These are phyloP conservation scores for Mucuna pruriens DNA, from an alignment of 306 rosid species.

Conservation along the genomic window DNA sequence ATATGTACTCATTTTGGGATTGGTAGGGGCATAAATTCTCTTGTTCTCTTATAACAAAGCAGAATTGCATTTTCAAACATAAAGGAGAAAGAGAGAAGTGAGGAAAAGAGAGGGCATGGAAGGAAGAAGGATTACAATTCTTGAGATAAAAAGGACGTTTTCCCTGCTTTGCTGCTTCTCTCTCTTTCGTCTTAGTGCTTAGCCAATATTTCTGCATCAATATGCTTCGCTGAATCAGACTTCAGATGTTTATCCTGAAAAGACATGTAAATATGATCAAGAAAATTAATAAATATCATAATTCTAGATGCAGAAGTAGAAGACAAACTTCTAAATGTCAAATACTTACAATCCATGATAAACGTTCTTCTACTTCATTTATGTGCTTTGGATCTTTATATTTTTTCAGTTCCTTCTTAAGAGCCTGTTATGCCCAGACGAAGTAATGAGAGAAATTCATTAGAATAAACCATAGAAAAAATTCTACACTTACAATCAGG, in stretches of 20 bases:
- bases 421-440: constrained; percentile 48
- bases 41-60: not conserved
- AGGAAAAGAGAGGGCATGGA: not conserved
- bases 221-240: constrained; percentile 49
- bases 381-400: constrained; percentile 51
- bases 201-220: constrained; percentile 57
- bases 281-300: not conserved
- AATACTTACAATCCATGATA: constrained; percentile 72
- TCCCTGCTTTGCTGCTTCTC: constrained; percentile 81
- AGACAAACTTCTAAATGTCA: constrained; percentile 25
- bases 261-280: not conserved
- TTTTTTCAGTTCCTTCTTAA: constrained; percentile 59
- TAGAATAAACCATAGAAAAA: constrained; percentile 18
- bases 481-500: not conserved
- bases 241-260: constrained; percentile 76
- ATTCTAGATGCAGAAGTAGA: constrained; percentile 5
- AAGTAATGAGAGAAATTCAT: constrained; percentile 21
- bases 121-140: constrained; percentile 58
- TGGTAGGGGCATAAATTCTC: not conserved
- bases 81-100: not conserved
- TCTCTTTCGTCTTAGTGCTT: constrained; percentile 79
- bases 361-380: constrained; percentile 56
- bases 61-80: constrained; percentile 1
- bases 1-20: too few species aligned
- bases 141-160: constrained; percentile 72